Percentiles rank a stretch among this genome's conserved stretches.
Evolutionary conservation across 345 rosid species (phyloP).

Genomic region (Hibiscus trionum): DNA sequence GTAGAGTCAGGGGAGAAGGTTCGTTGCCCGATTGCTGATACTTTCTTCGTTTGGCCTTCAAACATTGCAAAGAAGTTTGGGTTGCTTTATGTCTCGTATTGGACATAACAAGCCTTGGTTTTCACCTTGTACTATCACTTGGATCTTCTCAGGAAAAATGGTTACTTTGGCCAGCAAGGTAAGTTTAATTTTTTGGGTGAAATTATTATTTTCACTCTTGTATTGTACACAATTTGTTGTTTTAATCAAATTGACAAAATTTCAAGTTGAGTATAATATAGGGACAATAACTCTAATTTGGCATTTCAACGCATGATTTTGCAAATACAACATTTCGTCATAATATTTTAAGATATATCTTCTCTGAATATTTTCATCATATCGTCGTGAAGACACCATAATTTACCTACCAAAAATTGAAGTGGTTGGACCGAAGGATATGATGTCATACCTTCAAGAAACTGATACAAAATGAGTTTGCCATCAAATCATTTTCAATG

Average conservation of each 20-base stretch:
- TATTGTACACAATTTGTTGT: no score
- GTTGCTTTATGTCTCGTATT: slow-evolving; percentile 54
- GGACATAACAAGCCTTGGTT: slow-evolving; percentile 81
- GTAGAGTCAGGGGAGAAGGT: slow-evolving; percentile 20
- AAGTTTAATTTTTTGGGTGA: neutral
- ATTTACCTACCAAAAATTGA: slow-evolving; percentile 64
- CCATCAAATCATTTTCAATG: slow-evolving; percentile 52
- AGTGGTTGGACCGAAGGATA: slow-evolving; percentile 48
- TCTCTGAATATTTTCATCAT: no score
- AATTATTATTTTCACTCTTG: no score
- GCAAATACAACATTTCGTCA: no score
- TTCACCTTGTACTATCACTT: slow-evolving; percentile 55
- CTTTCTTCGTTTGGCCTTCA: slow-evolving; percentile 69
- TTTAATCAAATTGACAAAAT: no score
- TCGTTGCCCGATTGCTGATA: slow-evolving; percentile 53
- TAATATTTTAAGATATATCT: no score
- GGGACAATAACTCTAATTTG: no score
- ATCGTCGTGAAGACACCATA: slow-evolving; percentile 39
- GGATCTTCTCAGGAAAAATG: slow-evolving; percentile 58
- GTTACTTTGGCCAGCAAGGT: slow-evolving; percentile 62
- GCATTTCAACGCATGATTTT: no score
- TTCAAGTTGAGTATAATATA: no score
- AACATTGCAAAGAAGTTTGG: slow-evolving; percentile 50
- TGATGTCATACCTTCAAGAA: slow-evolving; percentile 74
- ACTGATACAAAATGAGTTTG: slow-evolving; percentile 33